Evolutionary conservation across 148 eudicot genomes (phyloP), one percentile per base, ranked within the genome.

Genomic region (Chenopodium formosanum): DNA sequence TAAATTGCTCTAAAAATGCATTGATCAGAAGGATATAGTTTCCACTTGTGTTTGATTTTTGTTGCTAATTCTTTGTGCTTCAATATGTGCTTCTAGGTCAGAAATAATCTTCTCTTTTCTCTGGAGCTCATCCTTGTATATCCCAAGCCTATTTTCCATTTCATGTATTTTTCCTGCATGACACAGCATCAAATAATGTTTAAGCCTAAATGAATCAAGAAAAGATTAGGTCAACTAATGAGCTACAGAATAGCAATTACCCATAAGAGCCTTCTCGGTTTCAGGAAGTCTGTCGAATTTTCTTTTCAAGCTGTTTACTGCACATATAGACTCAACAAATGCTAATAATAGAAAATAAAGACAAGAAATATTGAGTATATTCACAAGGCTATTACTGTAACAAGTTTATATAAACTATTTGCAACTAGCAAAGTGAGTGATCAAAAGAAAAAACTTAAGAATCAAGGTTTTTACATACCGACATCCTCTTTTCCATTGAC

Each of bases 271-370:
- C 79, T 81, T 86, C 82, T 88, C 92, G 50, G 83, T 84, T 64
- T 81, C 83, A 52, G 85, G 83, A 78, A 90, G 75, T 70, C 82
- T 81, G 46, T 86, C 87, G 52, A 91, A 81, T 85, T 88, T 88
- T 73, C 86, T 82, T 89, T 84, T 86, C 75, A 91, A 85, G 75
- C 88, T 81, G 82, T 83, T 79, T 79, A 87, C 94, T 90, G 90
- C 82, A 86, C 76, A 84, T 9, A 74, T n/a, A 53, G 53, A 64
- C 77, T 80, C 47, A 48, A 70, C 27, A n/a, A 19, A 34, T 9
- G 64, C 19, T 20, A 66, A 37, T 32, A 8, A 53, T 65, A 4
- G 62, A 74, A 31, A 4, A 32, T 68, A 47, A 74, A 74, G 66
- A 53, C 44, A 78, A n/a, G 46, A 44, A 60, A 50, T 14, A 76